Conservation (phyloP, 257 asterid genomes). For the Schizonepeta tenuifolia region DNA sequence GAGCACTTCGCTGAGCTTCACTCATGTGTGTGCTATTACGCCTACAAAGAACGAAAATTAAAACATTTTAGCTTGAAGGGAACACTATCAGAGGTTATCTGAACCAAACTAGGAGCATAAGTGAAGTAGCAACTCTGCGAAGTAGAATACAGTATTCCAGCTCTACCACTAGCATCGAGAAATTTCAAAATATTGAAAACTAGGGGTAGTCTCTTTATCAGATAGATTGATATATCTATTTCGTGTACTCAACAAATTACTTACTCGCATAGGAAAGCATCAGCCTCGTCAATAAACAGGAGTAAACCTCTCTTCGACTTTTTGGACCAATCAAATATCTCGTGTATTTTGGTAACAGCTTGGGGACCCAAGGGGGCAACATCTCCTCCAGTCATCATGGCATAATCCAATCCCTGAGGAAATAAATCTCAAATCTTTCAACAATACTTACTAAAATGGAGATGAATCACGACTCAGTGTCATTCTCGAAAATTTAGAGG, state of each 20-base stretch:
- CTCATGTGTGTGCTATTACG: constrained; percentile 96
- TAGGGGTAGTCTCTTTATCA: constrained; percentile 14
- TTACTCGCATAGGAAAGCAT: constrained; percentile 99
- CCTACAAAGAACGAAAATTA: constrained; percentile 45
- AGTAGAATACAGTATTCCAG: neutral
- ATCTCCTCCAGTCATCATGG: constrained; percentile 99
- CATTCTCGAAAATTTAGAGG: constrained; percentile 11
- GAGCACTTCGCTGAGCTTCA: constrained; percentile 94
- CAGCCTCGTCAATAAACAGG: constrained; percentile 96
- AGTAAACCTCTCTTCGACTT: constrained; percentile 89
- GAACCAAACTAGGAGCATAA: neutral
- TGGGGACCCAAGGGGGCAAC: constrained; percentile 96
- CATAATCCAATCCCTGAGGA: constrained; percentile 94
- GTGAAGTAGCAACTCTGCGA: neutral
- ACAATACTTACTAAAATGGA: neutral
- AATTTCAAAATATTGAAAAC: neutral
- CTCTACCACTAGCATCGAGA: neutral
- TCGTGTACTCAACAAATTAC: constrained; percentile 38
- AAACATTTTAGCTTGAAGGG: neutral
- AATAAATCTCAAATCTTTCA: constrained; percentile 19
- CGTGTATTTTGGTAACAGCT: constrained; percentile 97
- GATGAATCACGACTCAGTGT: neutral
- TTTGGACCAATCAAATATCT: constrained; percentile 97
- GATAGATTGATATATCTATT: neutral
- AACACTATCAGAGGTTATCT: neutral